These are phyloP conservation scores for Pleurostoma richardsiae DNA, from an alignment of 2,329 filamentous ascomycete species.

Conservation along the genomic window DNA sequence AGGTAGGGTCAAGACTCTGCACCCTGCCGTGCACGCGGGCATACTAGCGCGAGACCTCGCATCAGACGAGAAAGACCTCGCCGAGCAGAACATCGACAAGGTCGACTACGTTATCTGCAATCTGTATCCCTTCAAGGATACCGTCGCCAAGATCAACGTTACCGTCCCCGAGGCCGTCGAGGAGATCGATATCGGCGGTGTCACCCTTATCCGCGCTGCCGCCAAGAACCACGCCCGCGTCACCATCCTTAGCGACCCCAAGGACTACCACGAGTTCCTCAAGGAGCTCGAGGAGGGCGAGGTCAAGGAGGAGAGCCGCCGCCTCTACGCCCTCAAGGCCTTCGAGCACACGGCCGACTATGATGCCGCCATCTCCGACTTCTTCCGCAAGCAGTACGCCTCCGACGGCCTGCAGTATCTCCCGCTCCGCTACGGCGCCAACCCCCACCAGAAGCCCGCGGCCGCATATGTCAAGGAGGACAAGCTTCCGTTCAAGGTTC, in stretches of 20 bases:
- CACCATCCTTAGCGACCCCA: constrained; percentile 90
- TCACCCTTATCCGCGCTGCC: constrained; percentile 91
- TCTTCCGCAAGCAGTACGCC: constrained; percentile 97
- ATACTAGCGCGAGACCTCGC: constrained; percentile 93
- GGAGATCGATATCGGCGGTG: constrained; percentile 97
- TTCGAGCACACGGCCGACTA: constrained; percentile 99
- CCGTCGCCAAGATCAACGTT: constrained; percentile 93
- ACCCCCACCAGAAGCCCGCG: constrained; percentile 97
- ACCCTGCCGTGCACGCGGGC: constrained; percentile 84
- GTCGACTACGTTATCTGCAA: constrained; percentile 98
- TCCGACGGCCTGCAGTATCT: constrained; percentile 78
- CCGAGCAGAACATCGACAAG: constrained; percentile 90
- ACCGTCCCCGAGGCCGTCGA: constrained; percentile 95
- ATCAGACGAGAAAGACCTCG: constrained; percentile 94
- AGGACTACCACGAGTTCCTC: constrained; percentile 91
- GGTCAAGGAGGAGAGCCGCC: constrained; percentile 78
- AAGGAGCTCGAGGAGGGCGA: constrained; percentile 84
- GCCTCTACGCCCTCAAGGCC: constrained; percentile 90
- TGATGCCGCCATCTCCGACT: constrained; percentile 88
- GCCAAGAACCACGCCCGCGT: constrained; percentile 97
- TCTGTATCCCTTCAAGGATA: constrained; percentile 98
- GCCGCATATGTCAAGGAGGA: constrained; percentile 71
- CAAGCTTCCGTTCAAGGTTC: constrained; percentile 88
- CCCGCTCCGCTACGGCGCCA: constrained; percentile 87
- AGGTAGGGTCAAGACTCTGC: constrained; percentile 82